Evolutionary conservation across 208 protist genomes (phyloP).

Genomic region (Kentomonas sorsogonicus): DNA sequence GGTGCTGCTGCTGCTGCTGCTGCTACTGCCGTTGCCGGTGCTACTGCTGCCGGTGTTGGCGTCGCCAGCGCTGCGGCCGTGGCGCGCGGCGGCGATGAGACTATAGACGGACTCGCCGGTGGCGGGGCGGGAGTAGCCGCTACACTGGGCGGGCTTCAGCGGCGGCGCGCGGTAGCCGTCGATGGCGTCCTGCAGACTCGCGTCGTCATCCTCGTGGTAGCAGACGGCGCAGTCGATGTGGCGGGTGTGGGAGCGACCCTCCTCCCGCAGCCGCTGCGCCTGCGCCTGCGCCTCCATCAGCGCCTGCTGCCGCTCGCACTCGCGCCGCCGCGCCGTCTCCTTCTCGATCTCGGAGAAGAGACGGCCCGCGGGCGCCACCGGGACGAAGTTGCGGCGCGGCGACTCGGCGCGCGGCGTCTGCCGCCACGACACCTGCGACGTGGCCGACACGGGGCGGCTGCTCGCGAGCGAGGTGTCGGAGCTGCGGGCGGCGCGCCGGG

Average conservation of each 20-base stretch:
- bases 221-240: too few species aligned
- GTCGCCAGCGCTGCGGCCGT: too few species aligned
- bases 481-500: conserved; percentile 3
- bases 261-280: too few species aligned
- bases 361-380: conserved; percentile 52
- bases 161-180: too few species aligned
- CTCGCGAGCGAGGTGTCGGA: conserved; percentile 9
- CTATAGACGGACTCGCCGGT: too few species aligned
- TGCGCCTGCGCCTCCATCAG: too few species aligned
- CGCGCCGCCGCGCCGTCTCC: neutral
- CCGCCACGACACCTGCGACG: conserved; percentile 20
- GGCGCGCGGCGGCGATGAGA: too few species aligned
- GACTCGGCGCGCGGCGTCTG: neutral
- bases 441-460: conserved; percentile 25
- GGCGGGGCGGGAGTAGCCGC: too few species aligned
- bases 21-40: conserved; percentile 16
- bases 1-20: conserved; percentile 10
- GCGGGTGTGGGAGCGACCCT: too few species aligned
- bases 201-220: neutral
- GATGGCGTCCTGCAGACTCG: neutral
- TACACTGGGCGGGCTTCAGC: too few species aligned
- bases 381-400: conserved; percentile 28
- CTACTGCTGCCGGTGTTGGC: conserved; percentile 10
- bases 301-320: neutral
- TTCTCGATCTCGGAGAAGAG: conserved; percentile 69